Conservation (phyloP, 2,329 filamentous ascomycete genomes). For the Sordariomycetes sp. region DNA sequence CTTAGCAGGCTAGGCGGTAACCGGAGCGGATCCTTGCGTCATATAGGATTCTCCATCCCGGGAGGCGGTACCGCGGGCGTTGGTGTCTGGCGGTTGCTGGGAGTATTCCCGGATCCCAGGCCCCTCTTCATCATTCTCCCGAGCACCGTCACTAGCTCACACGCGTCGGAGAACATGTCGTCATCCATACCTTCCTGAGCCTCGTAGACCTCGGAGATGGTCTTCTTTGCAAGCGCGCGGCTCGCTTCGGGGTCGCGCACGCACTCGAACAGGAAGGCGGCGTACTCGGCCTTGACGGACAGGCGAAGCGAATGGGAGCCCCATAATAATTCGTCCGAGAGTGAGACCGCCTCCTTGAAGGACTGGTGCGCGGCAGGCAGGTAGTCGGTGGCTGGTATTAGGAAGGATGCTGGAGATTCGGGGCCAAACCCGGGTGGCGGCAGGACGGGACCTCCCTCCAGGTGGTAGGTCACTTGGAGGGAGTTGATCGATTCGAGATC, state of each 20-base stretch:
- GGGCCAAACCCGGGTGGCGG: conserved; percentile 43
- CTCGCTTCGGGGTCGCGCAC: conserved; percentile 70
- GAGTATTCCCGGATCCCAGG: conserved; percentile 27
- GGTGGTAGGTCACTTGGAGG: conserved; percentile 34
- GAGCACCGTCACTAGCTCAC: conserved; percentile 74
- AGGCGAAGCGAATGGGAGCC: conserved; percentile 84
- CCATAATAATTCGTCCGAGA: conserved; percentile 68
- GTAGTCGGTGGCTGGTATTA: conserved; percentile 72
- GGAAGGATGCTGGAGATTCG: conserved; percentile 39
- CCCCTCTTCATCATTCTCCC: conserved; percentile 83
- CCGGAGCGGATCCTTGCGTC: not conserved
- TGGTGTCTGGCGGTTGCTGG: conserved; percentile 19
- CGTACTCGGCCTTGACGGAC: conserved; percentile 84
- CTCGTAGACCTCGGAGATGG: conserved; percentile 84
- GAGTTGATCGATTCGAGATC: conserved; percentile 32
- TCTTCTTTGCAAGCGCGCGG: conserved; percentile 65
- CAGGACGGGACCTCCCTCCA: conserved; percentile 49
- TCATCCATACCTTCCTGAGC: conserved; percentile 89
- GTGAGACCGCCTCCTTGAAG: conserved; percentile 65
- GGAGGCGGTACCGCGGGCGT: conserved; percentile 16
- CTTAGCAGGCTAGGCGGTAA: not conserved
- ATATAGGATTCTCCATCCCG: conserved; percentile 35
- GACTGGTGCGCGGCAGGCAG: conserved; percentile 70
- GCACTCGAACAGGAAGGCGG: conserved; percentile 89
- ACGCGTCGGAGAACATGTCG: conserved; percentile 87